phyloP scores from a whole-genome alignment of 208 protist genomes.

The Crithidia fasciculata region DNA sequence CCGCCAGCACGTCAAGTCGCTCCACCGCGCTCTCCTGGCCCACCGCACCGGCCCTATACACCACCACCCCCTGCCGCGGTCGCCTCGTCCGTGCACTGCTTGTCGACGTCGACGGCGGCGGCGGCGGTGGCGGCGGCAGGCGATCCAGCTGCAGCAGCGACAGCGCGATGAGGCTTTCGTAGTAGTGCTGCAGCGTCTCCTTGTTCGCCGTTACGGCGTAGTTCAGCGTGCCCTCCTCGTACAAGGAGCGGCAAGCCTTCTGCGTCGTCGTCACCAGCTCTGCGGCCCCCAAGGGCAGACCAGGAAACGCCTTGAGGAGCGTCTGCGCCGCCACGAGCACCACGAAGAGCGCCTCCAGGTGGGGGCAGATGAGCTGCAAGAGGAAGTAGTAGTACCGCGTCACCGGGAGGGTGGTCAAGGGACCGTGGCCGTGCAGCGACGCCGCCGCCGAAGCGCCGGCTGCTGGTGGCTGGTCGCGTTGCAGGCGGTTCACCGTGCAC shows the following conservation, averaged over 20 bases:
- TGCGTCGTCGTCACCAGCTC: conserved; percentile 30
- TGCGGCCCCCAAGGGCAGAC: conserved; percentile 18
- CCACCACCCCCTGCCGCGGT: conserved; percentile 8
- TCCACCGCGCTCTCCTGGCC: conserved; percentile 24
- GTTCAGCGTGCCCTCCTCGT: conserved; percentile 29
- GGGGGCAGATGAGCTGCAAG: conserved; percentile 59
- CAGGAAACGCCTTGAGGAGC: conserved; percentile 34
- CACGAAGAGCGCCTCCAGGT: conserved; percentile 57
- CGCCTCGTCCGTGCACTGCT: not conserved
- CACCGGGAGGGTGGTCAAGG: conserved; percentile 30
- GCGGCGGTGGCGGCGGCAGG: not conserved
- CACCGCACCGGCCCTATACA: conserved; percentile 15
- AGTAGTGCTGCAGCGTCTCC: conserved; percentile 54
- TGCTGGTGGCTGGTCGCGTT: conserved; percentile 10
- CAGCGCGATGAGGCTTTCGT: conserved; percentile 30
- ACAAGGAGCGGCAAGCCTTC: conserved; percentile 23
- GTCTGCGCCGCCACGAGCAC: conserved; percentile 27
- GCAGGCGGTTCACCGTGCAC: conserved; percentile 49
- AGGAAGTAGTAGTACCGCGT: conserved; percentile 60
- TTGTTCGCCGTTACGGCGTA: conserved; percentile 53
- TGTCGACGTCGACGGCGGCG: not conserved
- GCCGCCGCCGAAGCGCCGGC: not conserved
- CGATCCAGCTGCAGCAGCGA: conserved; percentile 27
- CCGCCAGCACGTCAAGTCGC: conserved; percentile 27
- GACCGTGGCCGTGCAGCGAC: not conserved